Base-by-base conservation (phyloP, 768 basidiomycete species). In the Rickenella mellea region DNA sequence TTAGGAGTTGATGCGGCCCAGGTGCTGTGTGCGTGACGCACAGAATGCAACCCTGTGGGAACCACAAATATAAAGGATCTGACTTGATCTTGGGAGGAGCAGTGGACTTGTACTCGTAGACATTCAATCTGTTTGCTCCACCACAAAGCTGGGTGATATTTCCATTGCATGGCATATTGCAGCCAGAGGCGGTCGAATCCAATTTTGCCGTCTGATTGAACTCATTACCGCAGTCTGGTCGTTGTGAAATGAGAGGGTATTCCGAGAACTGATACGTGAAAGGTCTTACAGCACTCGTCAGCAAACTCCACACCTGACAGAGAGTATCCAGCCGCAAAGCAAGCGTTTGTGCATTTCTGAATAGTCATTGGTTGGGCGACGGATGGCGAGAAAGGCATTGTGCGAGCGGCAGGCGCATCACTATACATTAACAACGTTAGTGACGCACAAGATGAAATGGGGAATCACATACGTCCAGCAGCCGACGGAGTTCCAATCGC, bases 91-190 rank as follows among this genome's bases (percentile, higher is more conserved):
- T 74, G 0, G 75, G 48, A 11, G 83, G 75, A 21, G 82, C 76
- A 10, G 64, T 42, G 22, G 58, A 58, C 14, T 82, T 80, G 48
- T 73, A 83, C 55, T 83, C 80, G 57, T 82, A 86, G 2, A 78
- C 57, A 41, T 73, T 80, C 17, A 86, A 63, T 32, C 73, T 62
- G 52, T 80, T 69, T 0, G 83, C 78, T 26, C 84, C 85, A 19
- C 85, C 85, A 49, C 85, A 88, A 45, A 76, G 76, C 51, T 85
- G 76, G 0, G 75, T 65, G 29, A 58, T 60, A 44, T 80, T 78
- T 10, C 82, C 83, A 3, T 57, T 59, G 53, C 83, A 87, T 21
- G 66, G 48, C 81, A 83, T 84, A 50, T 66, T 69, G 53, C 86
- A 90, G 73, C 75, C 1, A 67, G 55, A 15, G 66, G 58, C 0